Evolutionary conservation across 2,329 filamentous ascomycete species (phyloP), one percentile per base, ranked within the genome.

Genomic region (Pestalotiopsis fici): DNA sequence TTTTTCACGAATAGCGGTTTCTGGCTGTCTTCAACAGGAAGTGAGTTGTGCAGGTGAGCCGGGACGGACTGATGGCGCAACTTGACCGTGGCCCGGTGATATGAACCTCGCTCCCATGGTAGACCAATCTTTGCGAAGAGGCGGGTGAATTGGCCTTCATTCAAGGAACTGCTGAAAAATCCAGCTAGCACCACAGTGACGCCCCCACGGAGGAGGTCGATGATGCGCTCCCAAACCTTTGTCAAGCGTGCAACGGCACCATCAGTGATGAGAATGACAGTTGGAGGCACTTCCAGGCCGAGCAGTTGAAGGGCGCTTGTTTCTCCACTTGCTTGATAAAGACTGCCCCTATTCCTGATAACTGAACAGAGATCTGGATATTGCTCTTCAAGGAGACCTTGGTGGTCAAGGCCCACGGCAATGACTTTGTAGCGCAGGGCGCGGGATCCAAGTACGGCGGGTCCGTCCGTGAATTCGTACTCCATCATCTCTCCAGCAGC

Each of bases 121-220:
- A 75, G 69, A 21, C 72, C 70, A 4, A 72, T 23, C 27, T 23
- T 64, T n/a, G 65, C 31, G 59, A 74, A 72, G 28, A 72, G 66
- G 37, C 69, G 66, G 12, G 68, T 23, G 35, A 73, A 69, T 23
- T 71, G 56, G 28, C 70, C 66, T 21, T 3, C 3, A 6, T 7
- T 69, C 25, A 70, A 63, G 23, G 56, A 54, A 65, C 27, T 71
- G 62, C 69, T 70, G 65, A 75, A 74, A 31, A 18, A 56, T 3
- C 71, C 72, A 1, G 64, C 67, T 18, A 73, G 54, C 0, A 74
- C 65, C 18, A 74, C 73, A 0, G 72, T 74, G 27, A 66, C 59
- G 1, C 71, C 73, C 0, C 28, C 66, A 15, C 55, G 66, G 5
- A 74, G 64, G 13, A 31, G 65, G 28, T 72, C 69, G 3, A 72